Percentiles rank a stretch among this genome's conserved stretches.
phyloP scores from a whole-genome alignment of 495 filamentous ascomycete genomes.

The Penicillium roqueforti region DNA sequence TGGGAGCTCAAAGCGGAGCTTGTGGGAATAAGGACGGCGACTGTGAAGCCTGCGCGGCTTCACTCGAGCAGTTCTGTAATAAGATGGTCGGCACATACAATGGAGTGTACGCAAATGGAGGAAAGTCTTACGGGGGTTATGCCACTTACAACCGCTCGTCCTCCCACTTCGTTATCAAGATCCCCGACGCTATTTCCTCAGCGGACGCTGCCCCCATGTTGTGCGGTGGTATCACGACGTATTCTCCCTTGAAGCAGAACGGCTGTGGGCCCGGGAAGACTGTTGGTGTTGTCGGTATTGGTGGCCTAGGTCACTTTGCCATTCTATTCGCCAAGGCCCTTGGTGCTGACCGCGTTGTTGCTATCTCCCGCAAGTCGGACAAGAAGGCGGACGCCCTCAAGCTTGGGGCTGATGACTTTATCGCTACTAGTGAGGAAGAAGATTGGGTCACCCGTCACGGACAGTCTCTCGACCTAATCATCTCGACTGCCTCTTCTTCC shows the following conservation, averaged over 20 bases:
- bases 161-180: constrained; percentile 71
- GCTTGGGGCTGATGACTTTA: constrained; percentile 59
- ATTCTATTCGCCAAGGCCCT: constrained; percentile 61
- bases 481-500: constrained; percentile 69
- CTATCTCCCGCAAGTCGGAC: constrained; percentile 62
- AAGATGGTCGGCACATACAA: constrained; percentile 50
- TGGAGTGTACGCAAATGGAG: constrained; percentile 42
- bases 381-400: constrained; percentile 71
- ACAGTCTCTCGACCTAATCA: constrained; percentile 68
- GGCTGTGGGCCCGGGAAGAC: constrained; percentile 74
- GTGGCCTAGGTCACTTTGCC: constrained; percentile 73
- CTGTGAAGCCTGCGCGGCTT: constrained; percentile 64
- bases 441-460: constrained; percentile 65
- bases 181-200: constrained; percentile 59
- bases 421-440: constrained; percentile 75
- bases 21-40: constrained; percentile 55
- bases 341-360: constrained; percentile 71
- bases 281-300: constrained; percentile 80
- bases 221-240: constrained; percentile 79
- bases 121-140: constrained; percentile 66
- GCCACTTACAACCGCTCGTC: constrained; percentile 68
- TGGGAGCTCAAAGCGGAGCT: constrained; percentile 76
- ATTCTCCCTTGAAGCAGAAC: constrained; percentile 66
- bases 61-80: constrained; percentile 63
- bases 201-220: constrained; percentile 75